Percentiles rank a stretch among this genome's conserved stretches.
Evolutionary conservation across 1,139 yeast genomes (phyloP).

Genomic region (Suhomyces wounanorum): DNA sequence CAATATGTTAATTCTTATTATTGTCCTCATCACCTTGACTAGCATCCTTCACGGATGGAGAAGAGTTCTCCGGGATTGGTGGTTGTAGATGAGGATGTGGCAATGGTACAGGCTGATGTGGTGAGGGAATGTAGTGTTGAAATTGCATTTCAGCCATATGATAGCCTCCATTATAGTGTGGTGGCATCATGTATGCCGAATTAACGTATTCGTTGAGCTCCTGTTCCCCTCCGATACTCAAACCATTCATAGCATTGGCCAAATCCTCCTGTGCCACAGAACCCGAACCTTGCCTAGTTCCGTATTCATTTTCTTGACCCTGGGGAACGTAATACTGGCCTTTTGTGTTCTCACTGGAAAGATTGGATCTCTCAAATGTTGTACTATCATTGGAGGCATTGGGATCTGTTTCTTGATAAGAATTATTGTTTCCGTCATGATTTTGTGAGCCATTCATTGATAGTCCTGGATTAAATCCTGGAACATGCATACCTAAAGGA

Average conservation of each 20-base stretch:
- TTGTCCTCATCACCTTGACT: background rate
- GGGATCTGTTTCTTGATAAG: background rate
- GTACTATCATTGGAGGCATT: background rate
- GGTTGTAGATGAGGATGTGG: background rate
- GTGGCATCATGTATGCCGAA: constrained; percentile 14
- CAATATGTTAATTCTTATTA: background rate
- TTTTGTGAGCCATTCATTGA: background rate
- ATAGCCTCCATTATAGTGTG: constrained; percentile 13
- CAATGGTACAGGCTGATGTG: constrained; percentile 2
- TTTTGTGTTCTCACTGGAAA: background rate
- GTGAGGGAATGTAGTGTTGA: constrained; percentile 13
- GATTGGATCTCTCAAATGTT: background rate
- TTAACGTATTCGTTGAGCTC: constrained; percentile 10
- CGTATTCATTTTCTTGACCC: background rate
- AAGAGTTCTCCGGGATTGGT: background rate
- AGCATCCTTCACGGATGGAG: background rate
- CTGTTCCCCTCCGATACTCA: constrained; percentile 11
- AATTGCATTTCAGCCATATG: constrained; percentile 15
- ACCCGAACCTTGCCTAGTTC: background rate
- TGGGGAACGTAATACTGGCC: background rate
- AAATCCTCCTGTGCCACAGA: constrained; percentile 12
- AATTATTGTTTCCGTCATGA: background rate
- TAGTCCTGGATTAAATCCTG: constrained; percentile 3
- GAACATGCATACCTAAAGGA: constrained; percentile 11
- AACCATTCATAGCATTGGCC: constrained; percentile 13